Evolutionary conservation across 345 rosid species (phyloP), one percentile per base, ranked within the genome.

Genomic region (Orychophragmus violaceus): DNA sequence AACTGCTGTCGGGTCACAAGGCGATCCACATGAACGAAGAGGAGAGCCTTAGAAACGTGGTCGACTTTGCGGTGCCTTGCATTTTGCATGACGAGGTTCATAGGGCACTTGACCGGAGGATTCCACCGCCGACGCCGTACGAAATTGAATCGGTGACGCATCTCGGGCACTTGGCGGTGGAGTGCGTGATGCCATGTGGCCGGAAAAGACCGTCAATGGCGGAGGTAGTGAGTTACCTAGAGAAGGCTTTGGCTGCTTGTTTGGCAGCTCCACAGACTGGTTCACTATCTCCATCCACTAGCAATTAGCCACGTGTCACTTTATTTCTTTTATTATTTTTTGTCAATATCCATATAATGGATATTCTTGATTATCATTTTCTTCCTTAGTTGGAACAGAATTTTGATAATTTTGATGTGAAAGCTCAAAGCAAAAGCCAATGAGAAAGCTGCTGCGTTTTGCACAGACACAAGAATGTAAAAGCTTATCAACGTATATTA

Each of bases 111-210:
- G 97, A 91, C 74, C 42, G 22, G 10, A 85, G 74, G 57, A 82
- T 84, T 18, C 88, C 94, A 0, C 83, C 86, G 0, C 97, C 96
- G 1, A 82, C 87, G 0, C 91, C 96, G 1, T 74, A 66, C 2
- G 94, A 91, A 61, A 87, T 91, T n/a, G 94, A 87, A 70, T 85
- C 91, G 0, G 88, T 91, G 64, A 77, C 61, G 1, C 80, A 74
- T 29, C 65, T 83, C 0, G 96, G 94, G 7, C 77, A 74, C 71
- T 55, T 91, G 27, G 94, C 90, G 1, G 82, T 75, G 0, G 90
- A 88, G 7, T 88, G 94, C 42, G 78, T 88, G 14, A 23, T n/a
- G 3, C 32, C 61, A 0, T 85, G 76, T 68, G 88, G 97, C 4
- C 33, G 77, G 60, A 62, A 81, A 32, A 67, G 94, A 36, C 97